Evolutionary conservation across 164 flowering plant genomes (phyloP).

Genomic region (Echeveria elegans): DNA sequence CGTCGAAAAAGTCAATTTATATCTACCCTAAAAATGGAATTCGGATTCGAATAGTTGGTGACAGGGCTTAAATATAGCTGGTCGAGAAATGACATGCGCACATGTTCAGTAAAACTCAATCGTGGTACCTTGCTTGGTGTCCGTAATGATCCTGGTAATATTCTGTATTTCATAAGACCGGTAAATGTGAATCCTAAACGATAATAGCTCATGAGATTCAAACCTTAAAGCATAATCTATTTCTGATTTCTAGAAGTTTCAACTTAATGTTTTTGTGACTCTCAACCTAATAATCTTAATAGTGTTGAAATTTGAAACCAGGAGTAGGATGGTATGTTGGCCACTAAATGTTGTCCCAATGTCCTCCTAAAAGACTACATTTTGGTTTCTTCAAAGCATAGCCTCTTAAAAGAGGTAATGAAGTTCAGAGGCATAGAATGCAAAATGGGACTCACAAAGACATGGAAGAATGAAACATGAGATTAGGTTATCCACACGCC

Average conservation of each 20-base stretch:
- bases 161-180: too few relatives aligned
- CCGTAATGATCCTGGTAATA: background rate
- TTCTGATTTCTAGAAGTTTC: background rate
- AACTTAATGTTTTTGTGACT: too few relatives aligned
- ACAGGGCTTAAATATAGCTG: background rate
- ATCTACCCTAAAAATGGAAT: background rate
- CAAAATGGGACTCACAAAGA: background rate
- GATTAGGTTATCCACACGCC: conserved; percentile 1
- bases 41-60: background rate
- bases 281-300: background rate
- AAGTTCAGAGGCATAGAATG: background rate
- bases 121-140: background rate
- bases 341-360: background rate
- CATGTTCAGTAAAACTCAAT: background rate
- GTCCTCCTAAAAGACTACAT: background rate
- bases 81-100: background rate
- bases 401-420: background rate
- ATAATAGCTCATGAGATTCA: background rate
- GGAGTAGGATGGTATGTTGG: background rate
- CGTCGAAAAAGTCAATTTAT: background rate
- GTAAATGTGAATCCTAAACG: too few relatives aligned
- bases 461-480: background rate
- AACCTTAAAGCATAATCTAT: background rate
- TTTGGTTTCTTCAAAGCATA: background rate
- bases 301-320: background rate